Conservation (phyloP, 208 protist genomes). For the Crithidia mellificae region DNA sequence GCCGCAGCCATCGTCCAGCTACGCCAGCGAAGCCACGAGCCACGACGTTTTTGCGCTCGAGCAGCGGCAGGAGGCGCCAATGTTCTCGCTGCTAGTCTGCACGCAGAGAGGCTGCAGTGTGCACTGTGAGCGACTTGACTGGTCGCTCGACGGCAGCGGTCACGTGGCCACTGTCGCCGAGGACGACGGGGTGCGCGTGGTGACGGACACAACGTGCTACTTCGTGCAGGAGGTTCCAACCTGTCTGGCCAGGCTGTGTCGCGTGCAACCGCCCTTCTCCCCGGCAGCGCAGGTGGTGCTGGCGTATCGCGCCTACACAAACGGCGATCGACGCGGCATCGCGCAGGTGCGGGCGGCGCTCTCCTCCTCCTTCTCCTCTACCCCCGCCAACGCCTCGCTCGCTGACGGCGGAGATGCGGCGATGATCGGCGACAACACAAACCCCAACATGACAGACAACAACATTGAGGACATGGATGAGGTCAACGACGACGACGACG, state of each 20-base stretch:
- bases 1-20: background rate
- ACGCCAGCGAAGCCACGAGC: background rate
- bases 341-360: constrained; percentile 22
- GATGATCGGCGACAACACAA: constrained; percentile 2
- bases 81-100: constrained; percentile 47
- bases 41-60: background rate
- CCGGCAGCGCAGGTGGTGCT: constrained; percentile 27
- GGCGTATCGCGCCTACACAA: constrained; percentile 32
- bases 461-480: background rate
- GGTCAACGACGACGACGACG: background rate
- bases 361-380: background rate
- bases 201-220: constrained; percentile 37
- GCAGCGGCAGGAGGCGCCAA: constrained; percentile 12
- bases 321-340: constrained; percentile 35
- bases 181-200: constrained; percentile 41
- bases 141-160: constrained; percentile 43
- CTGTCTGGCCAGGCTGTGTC: constrained; percentile 30
- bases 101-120: constrained; percentile 17
- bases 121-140: constrained; percentile 44
- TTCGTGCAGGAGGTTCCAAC: constrained; percentile 33
- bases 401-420: background rate
- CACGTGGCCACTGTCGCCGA: constrained; percentile 32
- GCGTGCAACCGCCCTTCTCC: constrained; percentile 41
- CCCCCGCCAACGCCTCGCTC: background rate
- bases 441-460: background rate